phyloP scores from a whole-genome alignment of 306 rosid species.

The Lotus japonicus region DNA sequence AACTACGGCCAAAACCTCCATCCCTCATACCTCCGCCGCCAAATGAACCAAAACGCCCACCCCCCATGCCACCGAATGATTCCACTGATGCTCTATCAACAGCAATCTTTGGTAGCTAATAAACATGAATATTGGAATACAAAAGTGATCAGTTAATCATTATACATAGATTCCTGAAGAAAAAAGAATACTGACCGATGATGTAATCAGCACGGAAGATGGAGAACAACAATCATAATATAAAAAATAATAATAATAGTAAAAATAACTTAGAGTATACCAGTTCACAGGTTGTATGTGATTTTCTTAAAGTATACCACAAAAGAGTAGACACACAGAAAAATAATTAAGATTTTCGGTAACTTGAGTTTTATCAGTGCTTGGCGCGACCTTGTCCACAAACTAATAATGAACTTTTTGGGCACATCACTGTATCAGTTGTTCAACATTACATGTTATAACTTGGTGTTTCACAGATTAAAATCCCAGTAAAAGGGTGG shows the following conservation, averaged over 20 bases:
- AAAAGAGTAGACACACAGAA: background rate
- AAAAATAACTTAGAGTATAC: background rate
- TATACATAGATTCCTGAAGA: background rate
- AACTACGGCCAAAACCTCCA: conserved; percentile 42
- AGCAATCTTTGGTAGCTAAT: conserved; percentile 72
- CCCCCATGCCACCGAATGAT: conserved; percentile 43
- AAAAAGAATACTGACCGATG: background rate
- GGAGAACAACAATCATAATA: background rate
- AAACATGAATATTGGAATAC: conserved; percentile 15
- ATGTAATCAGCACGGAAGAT: background rate
- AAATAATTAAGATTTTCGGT: background rate
- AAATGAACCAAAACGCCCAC: conserved; percentile 40
- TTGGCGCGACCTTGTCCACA: background rate
- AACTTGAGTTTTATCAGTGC: background rate
- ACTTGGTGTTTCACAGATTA: background rate
- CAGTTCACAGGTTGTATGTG: background rate
- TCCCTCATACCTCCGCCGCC: conserved; percentile 42
- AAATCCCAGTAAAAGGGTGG: background rate
- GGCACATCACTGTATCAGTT: background rate
- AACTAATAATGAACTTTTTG: background rate
- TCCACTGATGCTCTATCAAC: conserved; percentile 45
- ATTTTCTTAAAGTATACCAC: background rate
- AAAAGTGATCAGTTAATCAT: conserved; percentile 21
- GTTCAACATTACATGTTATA: background rate
- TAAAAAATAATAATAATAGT: background rate